These are phyloP conservation scores for Glarea lozoyensis DNA, from an alignment of 495 filamentous ascomycete genomes.

Conservation along the genomic window DNA sequence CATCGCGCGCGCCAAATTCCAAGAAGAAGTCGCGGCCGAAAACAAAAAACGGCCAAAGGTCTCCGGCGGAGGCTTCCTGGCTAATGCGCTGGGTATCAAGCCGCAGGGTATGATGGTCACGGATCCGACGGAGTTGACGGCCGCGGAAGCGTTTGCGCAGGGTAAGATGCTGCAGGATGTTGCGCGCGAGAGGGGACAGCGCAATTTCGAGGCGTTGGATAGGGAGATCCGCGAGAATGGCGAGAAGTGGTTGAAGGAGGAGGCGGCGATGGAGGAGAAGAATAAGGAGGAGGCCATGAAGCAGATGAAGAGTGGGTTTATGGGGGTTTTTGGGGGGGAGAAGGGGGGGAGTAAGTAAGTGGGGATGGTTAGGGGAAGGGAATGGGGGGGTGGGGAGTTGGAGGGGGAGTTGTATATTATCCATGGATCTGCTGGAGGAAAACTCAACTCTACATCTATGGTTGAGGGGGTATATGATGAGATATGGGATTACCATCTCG, in stretches of 20 bases:
- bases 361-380: no score
- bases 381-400: no score
- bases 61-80: slow-evolving; percentile 52
- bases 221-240: slow-evolving; percentile 84
- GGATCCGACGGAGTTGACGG: slow-evolving; percentile 50
- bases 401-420: no score
- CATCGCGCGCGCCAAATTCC: slow-evolving; percentile 66
- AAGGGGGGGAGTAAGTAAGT: background rate
- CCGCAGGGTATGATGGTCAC: slow-evolving; percentile 43
- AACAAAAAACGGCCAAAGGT: slow-evolving; percentile 43
- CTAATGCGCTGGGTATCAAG: slow-evolving; percentile 67
- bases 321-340: slow-evolving; percentile 32
- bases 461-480: no score
- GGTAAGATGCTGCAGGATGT: slow-evolving; percentile 95
- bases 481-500: no score
- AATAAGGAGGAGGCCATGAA: slow-evolving; percentile 82
- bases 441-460: no score
- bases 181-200: slow-evolving; percentile 81
- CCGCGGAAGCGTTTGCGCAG: slow-evolving; percentile 65
- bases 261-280: slow-evolving; percentile 77
- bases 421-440: no score
- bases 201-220: slow-evolving; percentile 82
- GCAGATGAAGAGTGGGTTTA: slow-evolving; percentile 51
- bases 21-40: slow-evolving; percentile 65
- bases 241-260: slow-evolving; percentile 89